Evolutionary conservation across 768 basidiomycete species (phyloP), one percentile per base, ranked within the genome.

Genomic region (Lentinula lateritia): DNA sequence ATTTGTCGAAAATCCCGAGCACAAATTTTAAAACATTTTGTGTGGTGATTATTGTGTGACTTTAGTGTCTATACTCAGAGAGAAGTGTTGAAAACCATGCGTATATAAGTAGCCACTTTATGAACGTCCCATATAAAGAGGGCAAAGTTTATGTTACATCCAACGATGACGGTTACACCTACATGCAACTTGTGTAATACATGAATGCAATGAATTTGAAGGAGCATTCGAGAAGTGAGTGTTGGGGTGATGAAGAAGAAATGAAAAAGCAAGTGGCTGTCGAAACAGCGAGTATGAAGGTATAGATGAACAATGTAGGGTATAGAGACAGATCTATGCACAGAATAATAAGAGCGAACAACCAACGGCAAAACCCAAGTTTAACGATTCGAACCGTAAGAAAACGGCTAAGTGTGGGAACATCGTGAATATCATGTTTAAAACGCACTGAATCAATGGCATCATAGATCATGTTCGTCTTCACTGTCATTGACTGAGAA

Each of bases 401-500:
- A 34, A 2, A 16, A 6, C 5, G 15, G 16, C 6, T 18, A 53
- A 9, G 12, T 15, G 7, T 4, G 18, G 23, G 36, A 34, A 53
- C 5, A 55, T 55, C 50, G 53, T 55, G 20, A 20, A 38, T 28
- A 20, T 38, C 35, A 39, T 55, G n/a, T 9, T 23, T 16, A 16
- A 4, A 18, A 53, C 28, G 36, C 34, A 41, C 38, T 12, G 20
- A 9, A 9, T 13, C 23, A 32, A 28, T 20, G 50, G 41, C 23
- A 13, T 56, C 41, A 56, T 10, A 56, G n/a, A 15, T 55, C 53
- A 39, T 58, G 43, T 57, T 46, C 56, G 34, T 46, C 48, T 59
- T 34, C 58, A 12, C 45, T 50, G 41, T 56, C 23, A 45, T 38
- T 43, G 45, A 35, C 48, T n/a, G 61, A 61, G n/a, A 61, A 61